These are phyloP conservation scores for Stemphylium lycopersici DNA, from an alignment of 2,329 filamentous ascomycete genomes.

Conservation along the genomic window DNA sequence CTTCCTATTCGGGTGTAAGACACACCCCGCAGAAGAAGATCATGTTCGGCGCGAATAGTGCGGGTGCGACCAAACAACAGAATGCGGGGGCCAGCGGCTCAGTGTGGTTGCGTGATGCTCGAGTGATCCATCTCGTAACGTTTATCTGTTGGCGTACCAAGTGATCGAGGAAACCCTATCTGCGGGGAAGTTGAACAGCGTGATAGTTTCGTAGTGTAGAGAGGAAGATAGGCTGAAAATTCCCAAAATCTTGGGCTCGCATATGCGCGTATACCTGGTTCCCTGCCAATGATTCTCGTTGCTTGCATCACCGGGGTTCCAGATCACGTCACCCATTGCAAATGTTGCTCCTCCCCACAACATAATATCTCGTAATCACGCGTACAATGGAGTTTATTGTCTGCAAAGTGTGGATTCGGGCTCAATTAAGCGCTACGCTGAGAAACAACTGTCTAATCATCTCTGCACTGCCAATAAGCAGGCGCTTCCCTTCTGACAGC, in stretches of 20 bases:
- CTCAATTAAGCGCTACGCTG: conserved; percentile 45
- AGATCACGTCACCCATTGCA: conserved; percentile 43
- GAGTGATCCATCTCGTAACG: conserved; percentile 16
- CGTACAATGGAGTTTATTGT: neutral
- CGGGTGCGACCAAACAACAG: conserved; percentile 11
- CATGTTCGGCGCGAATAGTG: conserved; percentile 12
- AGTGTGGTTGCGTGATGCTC: conserved; percentile 19
- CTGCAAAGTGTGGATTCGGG: conserved; percentile 23
- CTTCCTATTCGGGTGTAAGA: conserved; percentile 1
- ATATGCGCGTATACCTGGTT: conserved; percentile 24
- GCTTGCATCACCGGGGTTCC: conserved; percentile 38
- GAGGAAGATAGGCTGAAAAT: conserved; percentile 12
- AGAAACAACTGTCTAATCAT: conserved; percentile 35
- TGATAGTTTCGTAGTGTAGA: conserved; percentile 9
- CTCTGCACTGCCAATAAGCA: conserved; percentile 38
- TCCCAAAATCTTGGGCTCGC: conserved; percentile 23
- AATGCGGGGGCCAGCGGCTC: conserved; percentile 14
- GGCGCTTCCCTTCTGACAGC: conserved; percentile 21
- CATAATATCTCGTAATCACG: conserved; percentile 43
- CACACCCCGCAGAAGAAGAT: conserved; percentile 20
- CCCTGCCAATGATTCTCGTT: conserved; percentile 16
- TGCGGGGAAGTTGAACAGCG: conserved; percentile 24
- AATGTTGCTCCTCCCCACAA: conserved; percentile 8
- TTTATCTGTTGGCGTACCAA: conserved; percentile 1
- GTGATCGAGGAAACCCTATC: conserved; percentile 17